Conservation (phyloP, 257 asterid genomes). For the Solanum chmielewskii region DNA sequence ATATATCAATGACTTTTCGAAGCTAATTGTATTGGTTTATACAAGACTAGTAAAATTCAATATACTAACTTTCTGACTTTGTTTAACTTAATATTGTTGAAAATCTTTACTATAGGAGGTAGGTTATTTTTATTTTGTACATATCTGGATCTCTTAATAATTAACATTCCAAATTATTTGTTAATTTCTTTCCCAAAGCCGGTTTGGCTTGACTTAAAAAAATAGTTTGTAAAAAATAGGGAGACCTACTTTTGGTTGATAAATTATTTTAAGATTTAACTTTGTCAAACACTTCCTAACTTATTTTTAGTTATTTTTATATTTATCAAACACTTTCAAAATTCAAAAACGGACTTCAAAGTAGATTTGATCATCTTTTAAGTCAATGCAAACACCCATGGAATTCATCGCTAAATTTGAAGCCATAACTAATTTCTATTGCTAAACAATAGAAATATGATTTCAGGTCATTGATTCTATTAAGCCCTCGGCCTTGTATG, state of each 20-base stretch:
- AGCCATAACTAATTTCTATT: not conserved
- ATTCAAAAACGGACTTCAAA: too few species aligned
- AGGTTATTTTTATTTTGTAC: not conserved
- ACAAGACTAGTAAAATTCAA: not conserved
- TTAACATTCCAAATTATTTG: not conserved
- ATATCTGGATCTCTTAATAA: not conserved
- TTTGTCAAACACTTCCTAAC: too few species aligned
- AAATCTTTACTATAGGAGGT: not conserved
- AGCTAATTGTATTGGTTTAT: not conserved
- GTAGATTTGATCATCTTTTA: too few species aligned
- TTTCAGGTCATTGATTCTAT: not conserved
- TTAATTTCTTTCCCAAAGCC: not conserved
- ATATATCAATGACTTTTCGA: conserved; percentile 5
- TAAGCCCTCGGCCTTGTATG: too few species aligned
- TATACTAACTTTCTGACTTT: not conserved
- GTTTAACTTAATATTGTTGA: not conserved
- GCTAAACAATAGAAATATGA: not conserved
- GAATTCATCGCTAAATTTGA: not conserved
- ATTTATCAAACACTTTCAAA: too few species aligned
- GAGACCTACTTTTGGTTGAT: too few species aligned
- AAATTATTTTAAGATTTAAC: too few species aligned
- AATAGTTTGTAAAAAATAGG: too few species aligned
- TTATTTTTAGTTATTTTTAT: too few species aligned
- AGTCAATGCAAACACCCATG: too few species aligned
- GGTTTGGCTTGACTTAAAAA: too few species aligned